Base-by-base conservation (phyloP, 148 eudicot species). In the Camellia sinensis region DNA sequence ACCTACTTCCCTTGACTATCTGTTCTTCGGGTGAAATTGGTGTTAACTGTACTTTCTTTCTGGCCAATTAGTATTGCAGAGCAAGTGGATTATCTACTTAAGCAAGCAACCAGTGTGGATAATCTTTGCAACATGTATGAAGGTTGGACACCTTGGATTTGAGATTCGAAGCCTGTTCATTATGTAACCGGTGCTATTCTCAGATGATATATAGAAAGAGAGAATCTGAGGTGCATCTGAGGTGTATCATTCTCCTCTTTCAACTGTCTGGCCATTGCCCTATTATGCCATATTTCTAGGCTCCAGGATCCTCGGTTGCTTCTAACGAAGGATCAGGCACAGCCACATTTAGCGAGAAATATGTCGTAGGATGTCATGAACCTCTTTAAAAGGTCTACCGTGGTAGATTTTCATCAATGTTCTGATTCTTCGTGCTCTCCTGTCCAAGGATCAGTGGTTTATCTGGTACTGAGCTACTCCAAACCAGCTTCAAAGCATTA, bases 111-210 rank as follows among this genome's bases (percentile, higher is more conserved):
- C 53, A 92, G 92, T 76, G 75, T 88, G 78, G 99, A 96, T 88
- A 96, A 96, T 79, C 98, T 94, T 76, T 96, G 99, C 89, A 96
- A 91, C 83, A 96, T 96, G 99, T 96, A 96, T 64, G 99, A 96
- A 88, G 99, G 99, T 72, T 96, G 99, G 99, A 96, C 99, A 74
- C 95, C 99, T 57, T 96, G 99, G 99, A 93, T 96, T 82, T 96
- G 88, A 94, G 59, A 53, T 73, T 44, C 10, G 66, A 66, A 79
- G 72, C 59, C 57, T 9, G 60, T 50, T 74, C 41, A 64, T 54
- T 37, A 21, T 44, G 2, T 57, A 14, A 7, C 37, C 13, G 46
- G 60, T 5, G 66, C 76, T 69, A 13, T 13, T 41, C 21, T n/a
- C 81, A 18, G 61, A 52, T 67, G 52, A 45, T 45, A 62, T 18